phyloP scores from a whole-genome alignment of 2,329 filamentous ascomycete genomes.

The Sphaceloma murrayae region DNA sequence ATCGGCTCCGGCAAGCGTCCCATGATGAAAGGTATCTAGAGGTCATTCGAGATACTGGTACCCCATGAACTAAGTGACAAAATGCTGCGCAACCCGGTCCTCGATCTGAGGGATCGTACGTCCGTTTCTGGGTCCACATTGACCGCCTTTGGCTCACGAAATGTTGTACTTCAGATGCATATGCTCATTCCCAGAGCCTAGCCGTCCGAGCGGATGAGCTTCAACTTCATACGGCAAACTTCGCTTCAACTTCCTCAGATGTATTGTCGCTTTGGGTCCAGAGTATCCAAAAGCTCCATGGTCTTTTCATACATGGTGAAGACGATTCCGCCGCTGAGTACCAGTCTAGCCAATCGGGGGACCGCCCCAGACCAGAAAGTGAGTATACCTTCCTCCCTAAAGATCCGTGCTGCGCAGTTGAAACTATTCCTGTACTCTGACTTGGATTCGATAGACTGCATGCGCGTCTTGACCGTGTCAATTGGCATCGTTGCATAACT shows the following conservation, averaged over 20 bases:
- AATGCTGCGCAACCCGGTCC: too few species aligned
- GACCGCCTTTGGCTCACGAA: too few species aligned
- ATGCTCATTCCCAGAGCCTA: too few species aligned
- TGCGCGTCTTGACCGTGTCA: constrained; percentile 90
- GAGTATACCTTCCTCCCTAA: constrained; percentile 76
- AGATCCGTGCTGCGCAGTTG: constrained; percentile 70
- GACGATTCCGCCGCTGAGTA: constrained; percentile 90
- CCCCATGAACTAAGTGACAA: too few species aligned
- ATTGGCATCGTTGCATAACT: constrained; percentile 52
- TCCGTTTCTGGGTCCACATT: too few species aligned
- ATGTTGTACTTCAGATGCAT: too few species aligned
- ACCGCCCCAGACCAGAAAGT: constrained; percentile 93
- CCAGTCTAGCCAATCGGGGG: constrained; percentile 71
- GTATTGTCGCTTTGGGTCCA: constrained; percentile 78
- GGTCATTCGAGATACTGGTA: too few species aligned
- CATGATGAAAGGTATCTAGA: too few species aligned
- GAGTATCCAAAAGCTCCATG: constrained; percentile 70
- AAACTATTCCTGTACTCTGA: constrained; percentile 78
- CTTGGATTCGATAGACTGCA: constrained; percentile 89
- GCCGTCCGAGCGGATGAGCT: not conserved
- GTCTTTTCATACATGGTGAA: constrained; percentile 98
- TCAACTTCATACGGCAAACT: too few species aligned
- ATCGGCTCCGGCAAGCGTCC: too few species aligned
- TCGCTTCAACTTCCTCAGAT: constrained; percentile 43
- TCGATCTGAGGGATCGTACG: too few species aligned